Percentiles rank a stretch among this genome's conserved stretches.
These are phyloP conservation scores for Excoecaria agallocha DNA, from an alignment of 345 rosid genomes.

Conservation along the genomic window DNA sequence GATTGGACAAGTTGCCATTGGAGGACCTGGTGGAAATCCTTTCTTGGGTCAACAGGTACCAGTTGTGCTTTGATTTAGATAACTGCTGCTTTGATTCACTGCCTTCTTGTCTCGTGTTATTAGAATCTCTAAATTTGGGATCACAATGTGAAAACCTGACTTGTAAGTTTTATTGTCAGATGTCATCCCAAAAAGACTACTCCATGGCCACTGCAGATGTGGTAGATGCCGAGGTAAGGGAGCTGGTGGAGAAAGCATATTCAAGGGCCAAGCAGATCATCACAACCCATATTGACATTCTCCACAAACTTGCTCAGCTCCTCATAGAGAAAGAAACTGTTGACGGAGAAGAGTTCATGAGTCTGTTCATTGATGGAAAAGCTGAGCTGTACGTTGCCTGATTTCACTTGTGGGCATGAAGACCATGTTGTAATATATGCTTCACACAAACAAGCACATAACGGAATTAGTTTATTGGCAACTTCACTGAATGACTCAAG, in stretches of 20 bases:
- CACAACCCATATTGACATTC: constrained; percentile 63
- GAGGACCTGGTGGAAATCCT: constrained; percentile 94
- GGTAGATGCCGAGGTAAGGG: constrained; percentile 92
- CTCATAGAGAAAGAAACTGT: constrained; percentile 91
- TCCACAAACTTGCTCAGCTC: constrained; percentile 88
- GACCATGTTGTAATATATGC: constrained; percentile 26
- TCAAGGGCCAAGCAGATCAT: constrained; percentile 65
- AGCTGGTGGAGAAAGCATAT: constrained; percentile 76
- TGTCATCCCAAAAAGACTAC: constrained; percentile 95
- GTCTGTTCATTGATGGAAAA: constrained; percentile 95
- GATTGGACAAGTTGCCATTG: constrained; percentile 94
- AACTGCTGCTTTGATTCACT: too few relatives aligned
- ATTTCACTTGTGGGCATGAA: constrained; percentile 17
- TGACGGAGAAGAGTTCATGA: constrained; percentile 98
- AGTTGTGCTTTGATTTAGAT: constrained; percentile 2
- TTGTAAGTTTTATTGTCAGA: constrained; percentile 36
- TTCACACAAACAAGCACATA: not conserved
- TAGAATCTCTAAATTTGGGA: not conserved
- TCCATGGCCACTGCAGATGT: constrained; percentile 97
- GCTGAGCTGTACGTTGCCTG: constrained; percentile 77
- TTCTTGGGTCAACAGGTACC: constrained; percentile 80
- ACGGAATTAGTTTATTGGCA: not conserved
- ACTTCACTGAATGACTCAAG: not conserved
- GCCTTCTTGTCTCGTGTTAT: not conserved
- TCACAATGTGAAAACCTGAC: not conserved